Percentiles rank a stretch among this genome's conserved stretches.
Evolutionary conservation across 345 rosid genomes (phyloP).

Genomic region (Conringia planisiliqua): DNA sequence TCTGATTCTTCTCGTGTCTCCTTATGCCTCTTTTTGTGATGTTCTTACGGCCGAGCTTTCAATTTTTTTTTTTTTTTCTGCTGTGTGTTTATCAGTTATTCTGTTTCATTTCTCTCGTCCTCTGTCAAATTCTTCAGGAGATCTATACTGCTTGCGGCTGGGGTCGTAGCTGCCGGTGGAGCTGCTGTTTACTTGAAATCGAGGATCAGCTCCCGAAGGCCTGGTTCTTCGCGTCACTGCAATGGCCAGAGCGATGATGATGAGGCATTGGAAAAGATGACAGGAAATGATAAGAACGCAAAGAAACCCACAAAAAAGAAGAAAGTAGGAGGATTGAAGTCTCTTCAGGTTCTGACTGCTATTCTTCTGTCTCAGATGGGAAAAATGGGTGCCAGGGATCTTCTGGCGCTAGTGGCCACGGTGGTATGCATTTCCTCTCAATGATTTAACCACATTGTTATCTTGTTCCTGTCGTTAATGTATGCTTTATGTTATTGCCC

Average conservation of each 20-base stretch:
- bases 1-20: neutral
- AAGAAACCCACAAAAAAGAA: constrained; percentile 48
- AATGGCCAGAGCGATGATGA: constrained; percentile 52
- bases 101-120: neutral
- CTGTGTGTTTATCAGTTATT: neutral
- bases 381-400: constrained; percentile 77
- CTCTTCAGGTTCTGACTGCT: constrained; percentile 70
- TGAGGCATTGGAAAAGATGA: constrained; percentile 38
- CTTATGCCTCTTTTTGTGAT: neutral
- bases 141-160: constrained; percentile 69
- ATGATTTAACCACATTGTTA: neutral
- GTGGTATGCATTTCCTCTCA: constrained; percentile 55
- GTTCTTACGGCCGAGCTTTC: neutral
- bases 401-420: constrained; percentile 65
- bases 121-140: constrained; percentile 47
- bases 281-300: constrained; percentile 29
- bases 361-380: constrained; percentile 87
- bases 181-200: constrained; percentile 75
- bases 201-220: constrained; percentile 39
- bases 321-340: constrained; percentile 74
- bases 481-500: constrained; percentile 3
- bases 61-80: neutral
- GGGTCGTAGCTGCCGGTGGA: constrained; percentile 83
- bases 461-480: neutral
- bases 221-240: constrained; percentile 36